Evolutionary conservation across 306 rosid species (phyloP).

Genomic region (Vigna hirtella): DNA sequence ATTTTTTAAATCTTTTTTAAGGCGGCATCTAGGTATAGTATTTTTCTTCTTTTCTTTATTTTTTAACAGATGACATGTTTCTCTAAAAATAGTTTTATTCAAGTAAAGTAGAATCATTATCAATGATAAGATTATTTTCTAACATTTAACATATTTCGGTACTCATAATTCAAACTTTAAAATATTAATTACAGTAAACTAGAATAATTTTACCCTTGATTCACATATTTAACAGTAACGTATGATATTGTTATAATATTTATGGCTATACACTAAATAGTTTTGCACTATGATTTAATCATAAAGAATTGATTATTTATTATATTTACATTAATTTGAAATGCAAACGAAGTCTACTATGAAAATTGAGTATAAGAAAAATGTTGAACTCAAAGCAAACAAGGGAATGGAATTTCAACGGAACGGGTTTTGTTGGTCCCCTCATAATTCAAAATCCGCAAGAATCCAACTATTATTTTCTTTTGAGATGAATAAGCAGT

Average conservation of each 20-base stretch:
- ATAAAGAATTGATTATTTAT: no score
- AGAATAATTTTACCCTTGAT: background rate
- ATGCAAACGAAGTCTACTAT: constrained; percentile 7
- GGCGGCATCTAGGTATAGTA: background rate
- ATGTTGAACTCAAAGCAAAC: constrained; percentile 43
- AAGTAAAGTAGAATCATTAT: no score
- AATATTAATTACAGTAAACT: no score
- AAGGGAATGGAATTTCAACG: constrained; percentile 44
- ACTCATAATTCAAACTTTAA: background rate
- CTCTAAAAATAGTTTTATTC: no score
- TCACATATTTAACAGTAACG: no score
- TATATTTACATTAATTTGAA: constrained; percentile 1
- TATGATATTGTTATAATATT: no score
- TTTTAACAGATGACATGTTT: background rate
- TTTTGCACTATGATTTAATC: no score
- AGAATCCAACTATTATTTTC: constrained; percentile 30
- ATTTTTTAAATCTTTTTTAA: background rate
- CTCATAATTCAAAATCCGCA: constrained; percentile 35
- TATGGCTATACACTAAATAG: no score
- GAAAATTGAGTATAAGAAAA: background rate
- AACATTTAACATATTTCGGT: no score
- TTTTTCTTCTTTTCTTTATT: background rate
- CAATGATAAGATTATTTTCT: no score
- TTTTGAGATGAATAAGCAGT: constrained; percentile 22
- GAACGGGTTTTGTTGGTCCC: constrained; percentile 45